phyloP scores from a whole-genome alignment of 2,329 filamentous ascomycete species.

The Fonsecaea multimorphosa region DNA sequence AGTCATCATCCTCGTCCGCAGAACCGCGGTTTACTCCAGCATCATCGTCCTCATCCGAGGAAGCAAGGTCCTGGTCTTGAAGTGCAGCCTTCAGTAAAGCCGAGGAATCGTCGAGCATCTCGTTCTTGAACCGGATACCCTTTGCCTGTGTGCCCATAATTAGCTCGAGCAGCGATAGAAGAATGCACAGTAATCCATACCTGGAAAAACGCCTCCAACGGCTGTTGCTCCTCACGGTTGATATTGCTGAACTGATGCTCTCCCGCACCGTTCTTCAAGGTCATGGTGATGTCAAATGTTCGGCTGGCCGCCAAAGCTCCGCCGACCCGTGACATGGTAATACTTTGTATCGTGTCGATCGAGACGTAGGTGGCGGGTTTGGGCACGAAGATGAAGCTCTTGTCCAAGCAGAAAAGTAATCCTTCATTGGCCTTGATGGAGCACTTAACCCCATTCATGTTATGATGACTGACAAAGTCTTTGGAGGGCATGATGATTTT shows the following conservation, averaged over 20 bases:
- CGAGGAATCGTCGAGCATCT: slow-evolving; percentile 86
- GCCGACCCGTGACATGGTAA: slow-evolving; percentile 94
- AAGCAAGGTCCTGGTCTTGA: slow-evolving; percentile 76
- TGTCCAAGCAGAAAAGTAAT: slow-evolving; percentile 94
- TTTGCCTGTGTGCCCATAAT: slow-evolving; percentile 62
- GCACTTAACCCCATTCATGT: slow-evolving; percentile 95
- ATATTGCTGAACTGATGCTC: slow-evolving; percentile 99
- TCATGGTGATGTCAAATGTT: slow-evolving; percentile 96
- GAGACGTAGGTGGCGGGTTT: slow-evolving; percentile 97
- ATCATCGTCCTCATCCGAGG: slow-evolving; percentile 40
- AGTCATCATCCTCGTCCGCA: slow-evolving; percentile 95
- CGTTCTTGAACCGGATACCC: slow-evolving; percentile 94
- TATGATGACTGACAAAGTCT: slow-evolving; percentile 88
- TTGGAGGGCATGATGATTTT: slow-evolving; percentile 92
- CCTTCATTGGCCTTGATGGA: slow-evolving; percentile 99
- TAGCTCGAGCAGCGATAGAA: slow-evolving; percentile 3
- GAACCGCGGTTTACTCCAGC: slow-evolving; percentile 70
- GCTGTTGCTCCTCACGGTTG: slow-evolving; percentile 95
- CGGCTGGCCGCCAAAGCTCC: slow-evolving; percentile 91
- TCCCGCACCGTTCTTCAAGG: slow-evolving; percentile 82
- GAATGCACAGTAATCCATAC: slow-evolving; percentile 17
- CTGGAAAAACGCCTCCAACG: slow-evolving; percentile 96
- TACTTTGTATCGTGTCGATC: slow-evolving; percentile 87
- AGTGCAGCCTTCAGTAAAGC: slow-evolving; percentile 78
- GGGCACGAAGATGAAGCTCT: slow-evolving; percentile 98